Percentiles rank a stretch among this genome's conserved stretches.
These are phyloP conservation scores for Pythium biforme DNA, from an alignment of 352 stramenopile species.

Conservation along the genomic window DNA sequence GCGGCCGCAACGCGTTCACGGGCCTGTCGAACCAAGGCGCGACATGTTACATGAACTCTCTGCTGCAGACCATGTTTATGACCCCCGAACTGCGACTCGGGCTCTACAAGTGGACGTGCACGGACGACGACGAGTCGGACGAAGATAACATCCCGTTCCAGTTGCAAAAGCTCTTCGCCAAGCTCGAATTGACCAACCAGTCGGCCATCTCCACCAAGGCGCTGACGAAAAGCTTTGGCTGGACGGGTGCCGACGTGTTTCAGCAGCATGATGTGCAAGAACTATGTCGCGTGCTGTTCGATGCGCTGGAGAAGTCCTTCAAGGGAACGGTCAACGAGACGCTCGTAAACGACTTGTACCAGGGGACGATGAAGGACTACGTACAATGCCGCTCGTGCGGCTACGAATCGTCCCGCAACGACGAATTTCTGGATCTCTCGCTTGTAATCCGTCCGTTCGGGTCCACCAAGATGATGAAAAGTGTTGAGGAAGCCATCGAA, in stretches of 20 bases:
- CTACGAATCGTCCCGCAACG: conserved; percentile 82
- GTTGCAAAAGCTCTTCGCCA: conserved; percentile 91
- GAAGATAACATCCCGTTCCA: conserved; percentile 87
- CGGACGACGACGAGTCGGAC: conserved; percentile 51
- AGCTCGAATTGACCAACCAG: conserved; percentile 80
- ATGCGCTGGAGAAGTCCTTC: conserved; percentile 88
- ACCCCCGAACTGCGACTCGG: conserved; percentile 84
- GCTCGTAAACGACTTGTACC: conserved; percentile 87
- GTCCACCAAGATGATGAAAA: conserved; percentile 82
- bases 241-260: conserved; percentile 86
- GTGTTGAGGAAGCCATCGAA: conserved; percentile 85
- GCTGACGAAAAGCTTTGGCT: conserved; percentile 91
- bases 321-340: conserved; percentile 85
- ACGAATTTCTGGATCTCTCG: conserved; percentile 89
- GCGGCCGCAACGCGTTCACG: conserved; percentile 51
- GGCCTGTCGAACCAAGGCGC: conserved; percentile 89
- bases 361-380: conserved; percentile 87
- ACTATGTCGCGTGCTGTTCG: conserved; percentile 88
- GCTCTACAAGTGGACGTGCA: conserved; percentile 68
- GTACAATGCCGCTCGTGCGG: conserved; percentile 83
- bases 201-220: conserved; percentile 77
- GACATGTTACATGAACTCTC: conserved; percentile 94
- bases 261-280: conserved; percentile 93
- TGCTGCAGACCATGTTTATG: conserved; percentile 92
- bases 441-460: conserved; percentile 89